Base-by-base conservation (phyloP, 78 protist genomes). In the Thecamonas trahens region DNA sequence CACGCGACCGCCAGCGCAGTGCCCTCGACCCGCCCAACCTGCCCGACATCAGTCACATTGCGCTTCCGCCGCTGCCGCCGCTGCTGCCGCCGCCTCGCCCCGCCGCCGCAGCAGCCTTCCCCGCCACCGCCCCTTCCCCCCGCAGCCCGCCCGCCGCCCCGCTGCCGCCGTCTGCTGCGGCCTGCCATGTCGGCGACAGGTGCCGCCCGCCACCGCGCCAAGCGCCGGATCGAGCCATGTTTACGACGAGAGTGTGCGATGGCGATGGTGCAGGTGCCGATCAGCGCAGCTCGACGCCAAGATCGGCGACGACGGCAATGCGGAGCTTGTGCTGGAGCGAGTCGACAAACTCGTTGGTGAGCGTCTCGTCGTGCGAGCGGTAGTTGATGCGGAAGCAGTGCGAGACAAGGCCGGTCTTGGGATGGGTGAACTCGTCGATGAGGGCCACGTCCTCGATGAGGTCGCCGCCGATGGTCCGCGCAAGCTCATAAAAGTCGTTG, bases 301-400 rank as follows among this genome's bases (percentile, higher is more conserved):
- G 42, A 3, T 13, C 42, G 50, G 6, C 4, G 24, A 2, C 63
- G 31, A 37, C 15, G 42, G 55, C 20, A 24, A 24, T 50, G 55
- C 20, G 20, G 55, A 50, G 55, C 22, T 50, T 22, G 28, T 40
- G 28, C 28, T 34, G 31, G 26, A 50, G 26, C 35, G 1, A 3
- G 47, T 82, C 74, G 59, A 83, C 64, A n/a, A 76, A 80, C 28
- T 66, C 70, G 69, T 76, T 58, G 38, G 83, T 76, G 54, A 74
- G 64, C 35, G 68, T 31, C 31, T 88, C 66, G 31, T 91, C 95
- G 87, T 85, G 78, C 20, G 90, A 75, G 38, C 96, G 77, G 66
- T 85, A 92, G 14, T 64, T 57, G 55, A 92, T 84, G 54, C 96
- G 80, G 66, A 66, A 92, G 65, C 96, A 92, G 18, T 70, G 54